phyloP scores from a whole-genome alignment of 2,329 filamentous ascomycete genomes.

The Colletotrichum magnum region DNA sequence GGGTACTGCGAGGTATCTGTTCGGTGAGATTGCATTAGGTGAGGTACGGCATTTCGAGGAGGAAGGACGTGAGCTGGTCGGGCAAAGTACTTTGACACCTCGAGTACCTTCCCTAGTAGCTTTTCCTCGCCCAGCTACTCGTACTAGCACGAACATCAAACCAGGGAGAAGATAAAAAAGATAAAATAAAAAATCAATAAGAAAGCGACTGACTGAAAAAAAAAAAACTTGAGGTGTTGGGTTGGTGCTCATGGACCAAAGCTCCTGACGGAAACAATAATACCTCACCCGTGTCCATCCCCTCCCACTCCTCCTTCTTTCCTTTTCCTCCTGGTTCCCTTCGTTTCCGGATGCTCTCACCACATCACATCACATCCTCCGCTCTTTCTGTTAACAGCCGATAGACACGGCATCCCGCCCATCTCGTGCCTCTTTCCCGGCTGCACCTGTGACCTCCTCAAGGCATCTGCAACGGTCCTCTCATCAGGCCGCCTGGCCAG shows the following conservation, averaged over 20 bases:
- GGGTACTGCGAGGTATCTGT: background rate
- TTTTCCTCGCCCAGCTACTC: background rate
- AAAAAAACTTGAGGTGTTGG: no score
- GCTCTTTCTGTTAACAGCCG: background rate
- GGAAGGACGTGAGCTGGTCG: no score
- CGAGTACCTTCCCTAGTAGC: background rate
- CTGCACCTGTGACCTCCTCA: conserved; percentile 5
- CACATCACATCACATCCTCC: conserved; percentile 10
- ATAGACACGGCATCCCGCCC: conserved; percentile 6
- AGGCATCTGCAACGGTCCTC: conserved; percentile 1
- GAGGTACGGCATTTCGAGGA: no score
- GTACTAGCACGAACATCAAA: background rate
- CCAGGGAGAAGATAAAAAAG: background rate
- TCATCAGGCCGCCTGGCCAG: background rate
- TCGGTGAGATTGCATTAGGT: background rate
- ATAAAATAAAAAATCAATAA: background rate
- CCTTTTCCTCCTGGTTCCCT: background rate
- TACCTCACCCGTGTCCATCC: background rate
- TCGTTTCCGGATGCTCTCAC: background rate
- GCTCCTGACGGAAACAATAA: conserved; percentile 4
- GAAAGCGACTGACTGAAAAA: conserved; percentile 3
- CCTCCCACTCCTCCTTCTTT: background rate
- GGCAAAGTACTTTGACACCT: no score
- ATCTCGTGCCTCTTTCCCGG: conserved; percentile 1
- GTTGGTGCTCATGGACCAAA: background rate